phyloP scores from a whole-genome alignment of 2,329 filamentous ascomycete genomes.

The Aspergillus viridinutans region DNA sequence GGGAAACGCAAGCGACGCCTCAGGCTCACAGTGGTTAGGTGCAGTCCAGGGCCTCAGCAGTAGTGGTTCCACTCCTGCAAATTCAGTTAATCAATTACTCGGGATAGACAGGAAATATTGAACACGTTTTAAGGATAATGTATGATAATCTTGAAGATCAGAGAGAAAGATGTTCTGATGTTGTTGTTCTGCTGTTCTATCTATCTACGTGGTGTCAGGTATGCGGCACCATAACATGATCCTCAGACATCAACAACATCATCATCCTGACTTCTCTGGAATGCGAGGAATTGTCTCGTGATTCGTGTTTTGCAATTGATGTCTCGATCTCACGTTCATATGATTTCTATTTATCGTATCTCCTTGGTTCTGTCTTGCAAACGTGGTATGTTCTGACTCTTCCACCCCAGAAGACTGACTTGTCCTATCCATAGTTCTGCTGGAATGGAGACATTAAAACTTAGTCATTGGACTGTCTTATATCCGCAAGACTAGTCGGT shows the following conservation, averaged over 20 bases:
- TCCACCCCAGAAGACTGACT: neutral
- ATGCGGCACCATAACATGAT: neutral
- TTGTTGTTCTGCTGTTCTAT: neutral
- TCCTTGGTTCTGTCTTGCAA: neutral
- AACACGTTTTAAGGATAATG: no score
- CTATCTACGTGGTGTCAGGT: neutral
- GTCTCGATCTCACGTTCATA: neutral
- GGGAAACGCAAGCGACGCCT: no score
- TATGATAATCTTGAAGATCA: neutral
- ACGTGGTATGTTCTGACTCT: neutral
- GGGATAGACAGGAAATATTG: neutral
- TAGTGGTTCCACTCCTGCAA: neutral
- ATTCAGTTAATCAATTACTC: neutral
- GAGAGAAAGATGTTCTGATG: neutral
- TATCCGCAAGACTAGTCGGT: constrained; percentile 7
- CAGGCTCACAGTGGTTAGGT: neutral
- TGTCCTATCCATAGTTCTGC: neutral
- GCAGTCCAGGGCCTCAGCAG: neutral
- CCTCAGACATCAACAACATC: neutral
- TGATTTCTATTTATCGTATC: neutral
- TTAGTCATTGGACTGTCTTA: neutral
- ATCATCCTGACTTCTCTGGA: constrained; percentile 4
- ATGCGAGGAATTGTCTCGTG: constrained; percentile 5
- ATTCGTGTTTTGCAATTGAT: neutral
- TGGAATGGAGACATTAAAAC: neutral